A percentile compares a stretch with the other conserved stretches of the same genome.
Evolutionary conservation across 2,329 filamentous ascomycete species (phyloP).

Genomic region (Arthroderma uncinatum): DNA sequence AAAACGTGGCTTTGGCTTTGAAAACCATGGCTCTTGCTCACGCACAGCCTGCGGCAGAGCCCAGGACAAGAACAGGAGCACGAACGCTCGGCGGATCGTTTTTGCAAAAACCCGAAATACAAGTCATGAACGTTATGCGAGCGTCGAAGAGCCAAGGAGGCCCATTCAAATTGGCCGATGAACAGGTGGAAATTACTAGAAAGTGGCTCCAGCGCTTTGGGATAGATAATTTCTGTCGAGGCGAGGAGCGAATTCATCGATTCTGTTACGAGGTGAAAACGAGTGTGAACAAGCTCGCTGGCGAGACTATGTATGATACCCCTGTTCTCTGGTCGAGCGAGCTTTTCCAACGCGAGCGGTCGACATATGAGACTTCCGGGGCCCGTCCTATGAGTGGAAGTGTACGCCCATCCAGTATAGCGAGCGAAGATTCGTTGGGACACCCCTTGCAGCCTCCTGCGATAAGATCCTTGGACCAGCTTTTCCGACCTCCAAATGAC

Average conservation of each 20-base stretch:
- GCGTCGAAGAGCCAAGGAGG: conserved; percentile 75
- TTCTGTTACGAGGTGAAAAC: conserved; percentile 84
- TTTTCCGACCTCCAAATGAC: conserved; percentile 26
- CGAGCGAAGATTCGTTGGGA: conserved; percentile 33
- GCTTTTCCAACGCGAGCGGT: conserved; percentile 62
- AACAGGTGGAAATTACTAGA: conserved; percentile 74
- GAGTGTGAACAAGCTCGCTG: conserved; percentile 74
- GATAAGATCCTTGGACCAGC: conserved; percentile 23
- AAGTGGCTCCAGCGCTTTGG: conserved; percentile 71
- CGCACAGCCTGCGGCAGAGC: conserved; percentile 22
- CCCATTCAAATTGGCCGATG: conserved; percentile 89
- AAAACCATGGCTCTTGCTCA: conserved; percentile 69
- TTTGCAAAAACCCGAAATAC: conserved; percentile 68
- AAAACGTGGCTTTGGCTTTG: conserved; percentile 73
- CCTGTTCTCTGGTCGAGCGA: conserved; percentile 89
- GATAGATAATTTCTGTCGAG: conserved; percentile 87
- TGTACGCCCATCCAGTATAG: conserved; percentile 34
- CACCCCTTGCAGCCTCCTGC: conserved; percentile 18
- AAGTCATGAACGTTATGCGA: conserved; percentile 77
- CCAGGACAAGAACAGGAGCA: conserved; percentile 31
- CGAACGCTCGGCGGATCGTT: conserved; percentile 47
- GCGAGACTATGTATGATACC: conserved; percentile 70
- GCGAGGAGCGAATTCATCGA: conserved; percentile 87
- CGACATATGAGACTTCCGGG: conserved; percentile 33
- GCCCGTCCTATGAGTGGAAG: conserved; percentile 28